Percentiles rank a stretch among this genome's conserved stretches.
These are phyloP conservation scores for Clonostachys rosea DNA, from an alignment of 2,329 filamentous ascomycete species.

Conservation along the genomic window DNA sequence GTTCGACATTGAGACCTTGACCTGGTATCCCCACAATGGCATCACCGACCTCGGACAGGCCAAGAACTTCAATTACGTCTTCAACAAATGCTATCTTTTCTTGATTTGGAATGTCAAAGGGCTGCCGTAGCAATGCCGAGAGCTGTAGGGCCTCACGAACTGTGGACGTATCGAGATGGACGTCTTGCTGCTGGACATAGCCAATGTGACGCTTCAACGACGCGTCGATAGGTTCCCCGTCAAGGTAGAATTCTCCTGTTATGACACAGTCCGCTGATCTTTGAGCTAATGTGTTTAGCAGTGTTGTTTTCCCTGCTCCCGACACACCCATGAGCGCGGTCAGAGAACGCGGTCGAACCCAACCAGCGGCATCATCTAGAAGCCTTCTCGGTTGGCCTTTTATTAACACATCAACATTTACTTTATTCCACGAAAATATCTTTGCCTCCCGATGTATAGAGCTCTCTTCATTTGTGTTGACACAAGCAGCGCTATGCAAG, in stretches of 20 bases:
- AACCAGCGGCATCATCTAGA: slow-evolving; percentile 64
- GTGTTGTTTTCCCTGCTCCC: slow-evolving; percentile 54
- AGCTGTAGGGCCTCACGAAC: slow-evolving; percentile 79
- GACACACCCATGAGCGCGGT: slow-evolving; percentile 58
- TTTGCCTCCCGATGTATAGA: slow-evolving; percentile 55
- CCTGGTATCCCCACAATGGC: slow-evolving; percentile 36
- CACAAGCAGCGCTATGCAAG: slow-evolving; percentile 40
- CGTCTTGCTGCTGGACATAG: slow-evolving; percentile 63
- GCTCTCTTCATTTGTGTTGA: slow-evolving; percentile 58
- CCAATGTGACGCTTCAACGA: slow-evolving; percentile 66
- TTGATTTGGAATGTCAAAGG: slow-evolving; percentile 61
- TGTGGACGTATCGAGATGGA: slow-evolving; percentile 27
- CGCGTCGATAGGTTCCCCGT: slow-evolving; percentile 58
- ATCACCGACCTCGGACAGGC: slow-evolving; percentile 46
- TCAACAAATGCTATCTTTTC: slow-evolving; percentile 70
- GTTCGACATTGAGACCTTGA: slow-evolving; percentile 69
- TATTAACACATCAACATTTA: slow-evolving; percentile 70
- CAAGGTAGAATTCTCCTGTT: slow-evolving; percentile 60
- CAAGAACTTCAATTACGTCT: slow-evolving; percentile 42
- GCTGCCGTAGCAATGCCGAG: slow-evolving; percentile 80
- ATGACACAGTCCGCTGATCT: slow-evolving; percentile 66
- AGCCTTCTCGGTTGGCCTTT: slow-evolving; percentile 58
- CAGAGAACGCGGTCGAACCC: slow-evolving; percentile 67
- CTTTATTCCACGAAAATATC: slow-evolving; percentile 60
- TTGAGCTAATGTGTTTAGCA: slow-evolving; percentile 56